These are phyloP conservation scores for Sclerotinia borealis DNA, from an alignment of 2,329 filamentous ascomycete genomes.

Conservation along the genomic window DNA sequence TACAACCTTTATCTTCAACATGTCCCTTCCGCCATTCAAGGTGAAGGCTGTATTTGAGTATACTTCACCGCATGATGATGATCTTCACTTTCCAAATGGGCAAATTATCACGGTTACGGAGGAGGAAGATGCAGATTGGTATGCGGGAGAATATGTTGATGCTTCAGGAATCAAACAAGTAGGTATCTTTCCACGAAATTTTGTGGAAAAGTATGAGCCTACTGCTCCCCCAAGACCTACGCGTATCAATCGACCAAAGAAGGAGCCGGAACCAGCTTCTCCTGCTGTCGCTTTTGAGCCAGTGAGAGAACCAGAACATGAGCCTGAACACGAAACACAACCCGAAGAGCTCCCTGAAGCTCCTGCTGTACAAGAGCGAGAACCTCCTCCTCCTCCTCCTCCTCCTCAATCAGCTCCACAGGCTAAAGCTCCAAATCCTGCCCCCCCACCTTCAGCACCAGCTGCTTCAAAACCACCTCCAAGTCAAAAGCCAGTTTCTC, in stretches of 20 bases:
- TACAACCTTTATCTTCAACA: constrained; percentile 36
- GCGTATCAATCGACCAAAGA: constrained; percentile 63
- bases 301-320: constrained; percentile 32
- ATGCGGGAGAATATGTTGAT: constrained; percentile 80
- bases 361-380: constrained; percentile 28
- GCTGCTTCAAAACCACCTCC: constrained; percentile 27
- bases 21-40: constrained; percentile 72
- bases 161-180: constrained; percentile 66
- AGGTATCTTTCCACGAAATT: constrained; percentile 92
- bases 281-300: constrained; percentile 33
- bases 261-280: constrained; percentile 35
- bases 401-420: constrained; percentile 34
- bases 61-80: constrained; percentile 85
- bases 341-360: constrained; percentile 36
- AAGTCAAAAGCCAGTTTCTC: constrained; percentile 42
- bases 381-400: constrained; percentile 21
- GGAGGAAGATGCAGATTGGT: constrained; percentile 91
- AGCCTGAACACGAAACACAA: constrained; percentile 34
- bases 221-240: constrained; percentile 80
- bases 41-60: constrained; percentile 97
- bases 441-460: constrained; percentile 31
- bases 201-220: constrained; percentile 94
- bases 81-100: constrained; percentile 77
- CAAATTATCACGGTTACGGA: constrained; percentile 93
- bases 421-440: constrained; percentile 30